A percentile compares a stretch with the other conserved stretches of the same genome.
These are phyloP conservation scores for Ceriops tagal DNA, from an alignment of 345 rosid genomes.

Conservation along the genomic window DNA sequence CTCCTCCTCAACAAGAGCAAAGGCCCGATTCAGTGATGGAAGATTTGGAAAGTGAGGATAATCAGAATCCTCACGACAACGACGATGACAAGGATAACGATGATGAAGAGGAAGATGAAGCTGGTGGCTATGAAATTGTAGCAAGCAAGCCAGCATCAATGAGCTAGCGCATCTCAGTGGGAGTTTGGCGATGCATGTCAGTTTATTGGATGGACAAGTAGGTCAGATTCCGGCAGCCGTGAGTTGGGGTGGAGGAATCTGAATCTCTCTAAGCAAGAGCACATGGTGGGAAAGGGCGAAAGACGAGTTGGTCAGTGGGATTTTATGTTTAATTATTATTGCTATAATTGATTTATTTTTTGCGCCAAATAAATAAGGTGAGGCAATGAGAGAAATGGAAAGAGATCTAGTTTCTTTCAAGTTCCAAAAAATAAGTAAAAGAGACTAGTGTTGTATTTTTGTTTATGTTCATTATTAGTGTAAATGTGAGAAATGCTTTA, in stretches of 20 bases:
- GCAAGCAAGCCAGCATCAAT: constrained; percentile 43
- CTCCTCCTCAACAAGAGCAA: constrained; percentile 4
- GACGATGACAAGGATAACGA: constrained; percentile 45
- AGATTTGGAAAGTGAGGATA: constrained; percentile 35
- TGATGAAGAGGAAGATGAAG: constrained; percentile 39
- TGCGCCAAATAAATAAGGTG: constrained; percentile 26
- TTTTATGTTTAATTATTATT: constrained; percentile 23
- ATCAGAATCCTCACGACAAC: constrained; percentile 36
- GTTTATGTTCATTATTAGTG: constrained; percentile 11
- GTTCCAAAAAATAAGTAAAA: constrained; percentile 15
- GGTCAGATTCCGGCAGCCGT: constrained; percentile 19
- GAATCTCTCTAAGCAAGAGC: constrained; percentile 11
- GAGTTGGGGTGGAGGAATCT: constrained; percentile 11
- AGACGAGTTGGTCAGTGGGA: constrained; percentile 4
- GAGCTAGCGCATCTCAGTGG: constrained; percentile 10
- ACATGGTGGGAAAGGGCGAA: constrained; percentile 4
- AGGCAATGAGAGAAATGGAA: not conserved
- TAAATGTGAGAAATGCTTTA: constrained; percentile 10
- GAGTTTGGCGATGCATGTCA: too few species aligned
- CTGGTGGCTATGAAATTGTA: constrained; percentile 54
- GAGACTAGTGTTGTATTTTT: constrained; percentile 18
- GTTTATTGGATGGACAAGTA: not conserved
- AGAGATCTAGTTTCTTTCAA: not conserved
- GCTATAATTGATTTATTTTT: constrained; percentile 25
- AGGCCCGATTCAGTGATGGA: constrained; percentile 22